Conservation (phyloP, 1,284 basidiomycete genomes). For the Sutorius eximius region DNA sequence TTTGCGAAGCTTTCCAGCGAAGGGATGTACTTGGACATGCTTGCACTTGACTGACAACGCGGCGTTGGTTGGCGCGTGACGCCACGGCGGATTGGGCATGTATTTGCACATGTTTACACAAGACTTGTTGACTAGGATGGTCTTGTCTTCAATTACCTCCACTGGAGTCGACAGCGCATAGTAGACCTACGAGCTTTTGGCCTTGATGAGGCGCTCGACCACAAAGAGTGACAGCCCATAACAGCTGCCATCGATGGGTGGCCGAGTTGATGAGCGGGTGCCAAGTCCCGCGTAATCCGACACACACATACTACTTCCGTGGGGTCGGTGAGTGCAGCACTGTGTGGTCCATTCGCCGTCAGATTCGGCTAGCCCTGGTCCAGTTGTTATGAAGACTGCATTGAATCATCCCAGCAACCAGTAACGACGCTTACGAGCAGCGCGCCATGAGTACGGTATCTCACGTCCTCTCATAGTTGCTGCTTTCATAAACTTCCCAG, state of each 20-base stretch:
- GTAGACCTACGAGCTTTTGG: neutral
- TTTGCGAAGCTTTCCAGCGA: constrained; percentile 64
- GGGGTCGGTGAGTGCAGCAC: neutral
- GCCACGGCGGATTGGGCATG: neutral
- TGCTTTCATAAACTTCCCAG: neutral
- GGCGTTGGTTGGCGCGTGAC: neutral
- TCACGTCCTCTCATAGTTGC: neutral
- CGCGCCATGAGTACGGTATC: neutral
- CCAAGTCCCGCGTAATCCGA: neutral
- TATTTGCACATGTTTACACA: constrained; percentile 27
- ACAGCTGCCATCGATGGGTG: neutral
- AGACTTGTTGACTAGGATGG: neutral
- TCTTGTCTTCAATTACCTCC: no score
- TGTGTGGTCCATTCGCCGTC: neutral
- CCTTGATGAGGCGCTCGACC: neutral
- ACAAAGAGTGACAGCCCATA: neutral
- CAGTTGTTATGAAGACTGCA: neutral
- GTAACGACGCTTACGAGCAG: neutral
- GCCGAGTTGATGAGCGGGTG: neutral
- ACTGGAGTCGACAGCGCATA: neutral
- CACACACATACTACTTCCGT: no score
- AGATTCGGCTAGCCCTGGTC: neutral
- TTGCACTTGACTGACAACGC: constrained; percentile 1
- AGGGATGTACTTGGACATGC: constrained; percentile 44
- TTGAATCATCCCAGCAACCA: neutral